Conservation (phyloP, 2,329 filamentous ascomycete species). For the Pseudocercospora musae region DNA sequence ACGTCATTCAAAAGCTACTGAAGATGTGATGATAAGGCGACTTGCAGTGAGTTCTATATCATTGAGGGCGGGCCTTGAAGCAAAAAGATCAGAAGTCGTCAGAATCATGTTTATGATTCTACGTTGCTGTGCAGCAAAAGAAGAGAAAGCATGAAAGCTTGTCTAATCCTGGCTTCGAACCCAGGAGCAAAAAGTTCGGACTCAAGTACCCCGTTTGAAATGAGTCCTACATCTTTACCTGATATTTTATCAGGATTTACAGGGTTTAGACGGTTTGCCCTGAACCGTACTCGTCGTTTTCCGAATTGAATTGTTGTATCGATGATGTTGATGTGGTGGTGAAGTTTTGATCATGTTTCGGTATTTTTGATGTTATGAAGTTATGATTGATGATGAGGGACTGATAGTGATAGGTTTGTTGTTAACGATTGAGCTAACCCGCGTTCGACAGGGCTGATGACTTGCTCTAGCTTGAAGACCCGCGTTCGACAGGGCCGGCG, state of each 20-base stretch:
- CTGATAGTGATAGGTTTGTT: background rate
- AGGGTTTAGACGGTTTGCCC: background rate
- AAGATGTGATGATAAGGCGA: no score
- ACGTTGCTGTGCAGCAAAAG: no score
- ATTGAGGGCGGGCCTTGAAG: no score
- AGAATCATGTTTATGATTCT: no score
- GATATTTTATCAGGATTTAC: background rate
- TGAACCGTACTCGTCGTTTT: background rate
- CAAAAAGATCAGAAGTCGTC: no score
- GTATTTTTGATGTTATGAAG: background rate
- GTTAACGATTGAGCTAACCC: background rate
- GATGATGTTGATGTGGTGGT: background rate
- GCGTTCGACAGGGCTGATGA: background rate
- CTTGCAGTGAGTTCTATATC: no score
- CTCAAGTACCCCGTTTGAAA: background rate
- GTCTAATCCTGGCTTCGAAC: no score
- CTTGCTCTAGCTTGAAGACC: background rate
- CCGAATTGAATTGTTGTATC: background rate
- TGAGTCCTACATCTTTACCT: constrained; percentile 1
- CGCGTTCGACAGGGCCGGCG: background rate
- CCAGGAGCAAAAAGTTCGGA: background rate
- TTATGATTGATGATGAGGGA: background rate
- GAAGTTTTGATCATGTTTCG: background rate
- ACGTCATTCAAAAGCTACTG: background rate
- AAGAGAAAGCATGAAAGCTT: no score